Base-by-base conservation (phyloP, 371 early-diverging fungal species). In the Mortierella sp. region DNA sequence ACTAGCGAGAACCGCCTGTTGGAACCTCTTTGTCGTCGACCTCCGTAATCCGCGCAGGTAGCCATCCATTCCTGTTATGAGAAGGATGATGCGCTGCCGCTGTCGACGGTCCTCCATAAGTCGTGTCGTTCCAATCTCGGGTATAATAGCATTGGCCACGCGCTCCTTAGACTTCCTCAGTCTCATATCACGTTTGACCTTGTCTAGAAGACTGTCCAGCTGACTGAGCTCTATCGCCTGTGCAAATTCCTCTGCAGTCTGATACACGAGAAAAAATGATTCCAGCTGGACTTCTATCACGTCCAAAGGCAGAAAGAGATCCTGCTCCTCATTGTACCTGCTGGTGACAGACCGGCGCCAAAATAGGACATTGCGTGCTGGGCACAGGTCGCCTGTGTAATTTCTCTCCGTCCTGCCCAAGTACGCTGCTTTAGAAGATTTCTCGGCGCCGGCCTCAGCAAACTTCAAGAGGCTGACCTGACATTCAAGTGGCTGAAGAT, bases 251-350 rank as follows among this genome's bases (percentile, higher is more conserved):
- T 21, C 44, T 2, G 57, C 78, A 3, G 60, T 52, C 39, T 64
- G 24, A 30, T 58, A 70, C 5, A 64, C 24, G 24, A 76, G 56
- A n/a, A 34, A n/a, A 32, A 69, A 61, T 12, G 64, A 28, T 42
- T 76, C 71, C 24, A 65, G 44, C 12, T 61, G 57, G 8, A 61
- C 41, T 3, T 70, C 65, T 6, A 49, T n/a, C 24, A 48, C 53
- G 6, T 41, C 50, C 17, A 58, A 11, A 0, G 51, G 54, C 26
- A 54, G 28, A 56, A 61, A 61, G 6, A 32, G 3, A 39, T 58
- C 78, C 30, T 61, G 50, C 12, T 63, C 68, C 15, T 65, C 59
- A 48, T 70, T 65, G 47, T 54, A 65, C 6, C 70, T 64, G 17
- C 14, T 19, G 15, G 1, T 41, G 31, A 65, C 51, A n/a, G 32